Conservation (phyloP, 108 stramenopile species). For the Skeletonema tropicum region DNA sequence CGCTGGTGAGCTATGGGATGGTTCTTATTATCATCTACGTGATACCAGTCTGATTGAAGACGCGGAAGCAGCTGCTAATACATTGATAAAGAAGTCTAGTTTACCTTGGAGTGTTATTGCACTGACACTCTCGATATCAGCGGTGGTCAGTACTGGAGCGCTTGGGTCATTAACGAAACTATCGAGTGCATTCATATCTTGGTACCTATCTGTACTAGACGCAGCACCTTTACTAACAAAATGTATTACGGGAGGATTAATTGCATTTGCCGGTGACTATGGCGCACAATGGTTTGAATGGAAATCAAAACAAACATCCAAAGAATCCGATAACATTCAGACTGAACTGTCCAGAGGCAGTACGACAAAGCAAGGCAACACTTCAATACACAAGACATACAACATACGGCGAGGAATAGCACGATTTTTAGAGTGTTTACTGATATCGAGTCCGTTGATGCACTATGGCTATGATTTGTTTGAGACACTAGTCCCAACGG, state of each 20-base stretch:
- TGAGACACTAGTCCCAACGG: slow-evolving; percentile 32
- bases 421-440: background rate
- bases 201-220: background rate
- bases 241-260: background rate
- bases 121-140: background rate
- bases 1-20: background rate
- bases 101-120: background rate
- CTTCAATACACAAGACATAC: background rate
- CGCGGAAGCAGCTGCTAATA: background rate
- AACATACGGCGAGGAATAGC: background rate
- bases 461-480: slow-evolving; percentile 45
- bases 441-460: slow-evolving; percentile 33
- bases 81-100: background rate
- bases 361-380: background rate
- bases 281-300: background rate
- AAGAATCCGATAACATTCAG: background rate
- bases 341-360: background rate
- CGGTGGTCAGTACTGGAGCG: background rate
- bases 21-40: background rate
- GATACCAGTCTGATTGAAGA: background rate
- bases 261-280: background rate
- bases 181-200: background rate
- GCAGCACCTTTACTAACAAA: background rate
- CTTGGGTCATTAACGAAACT: background rate
- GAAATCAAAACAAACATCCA: background rate